phyloP scores from a whole-genome alignment of 1,139 yeast genomes.

The Saccharomycopsis hybrid region DNA sequence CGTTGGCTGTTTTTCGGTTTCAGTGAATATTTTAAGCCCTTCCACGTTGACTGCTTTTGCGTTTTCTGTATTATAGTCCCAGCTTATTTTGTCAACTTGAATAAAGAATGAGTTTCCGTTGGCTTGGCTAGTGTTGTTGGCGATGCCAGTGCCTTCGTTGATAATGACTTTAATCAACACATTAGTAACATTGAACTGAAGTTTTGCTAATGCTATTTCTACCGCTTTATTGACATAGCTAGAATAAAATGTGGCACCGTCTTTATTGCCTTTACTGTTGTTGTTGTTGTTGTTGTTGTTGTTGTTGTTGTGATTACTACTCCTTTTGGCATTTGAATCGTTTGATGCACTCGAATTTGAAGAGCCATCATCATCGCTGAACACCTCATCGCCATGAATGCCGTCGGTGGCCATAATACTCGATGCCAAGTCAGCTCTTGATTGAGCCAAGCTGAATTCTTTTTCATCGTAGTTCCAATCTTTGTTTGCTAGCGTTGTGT shows the following conservation, averaged over 20 bases:
- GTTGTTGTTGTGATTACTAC: not conserved
- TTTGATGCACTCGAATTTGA: slow-evolving; percentile 5
- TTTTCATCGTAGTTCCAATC: slow-evolving; percentile 24
- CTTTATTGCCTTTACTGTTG: slow-evolving; percentile 18
- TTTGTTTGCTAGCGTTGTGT: not conserved
- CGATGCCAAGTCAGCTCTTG: slow-evolving; percentile 59
- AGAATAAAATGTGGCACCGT: slow-evolving; percentile 14
- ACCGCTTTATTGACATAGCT: slow-evolving; percentile 27
- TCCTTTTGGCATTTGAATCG: not conserved
- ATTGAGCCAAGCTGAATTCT: slow-evolving; percentile 48
- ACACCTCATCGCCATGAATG: slow-evolving; percentile 13
- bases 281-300: slow-evolving; percentile 14
- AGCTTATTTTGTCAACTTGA: slow-evolving; percentile 9
- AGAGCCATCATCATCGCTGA: slow-evolving; percentile 10
- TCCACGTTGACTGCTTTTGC: slow-evolving; percentile 10
- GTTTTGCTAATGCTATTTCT: slow-evolving; percentile 28
- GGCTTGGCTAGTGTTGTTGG: not conserved
- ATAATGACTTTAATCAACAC: slow-evolving; percentile 24
- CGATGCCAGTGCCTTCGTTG: slow-evolving; percentile 1
- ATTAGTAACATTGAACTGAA: slow-evolving; percentile 25
- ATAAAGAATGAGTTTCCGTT: slow-evolving; percentile 11
- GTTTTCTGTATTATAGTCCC: slow-evolving; percentile 11
- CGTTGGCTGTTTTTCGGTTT: not conserved
- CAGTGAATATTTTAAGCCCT: slow-evolving; percentile 16
- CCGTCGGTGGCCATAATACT: slow-evolving; percentile 36